These are phyloP conservation scores for Ustilago sp. DNA, from an alignment of 1,284 basidiomycete species.

Conservation along the genomic window DNA sequence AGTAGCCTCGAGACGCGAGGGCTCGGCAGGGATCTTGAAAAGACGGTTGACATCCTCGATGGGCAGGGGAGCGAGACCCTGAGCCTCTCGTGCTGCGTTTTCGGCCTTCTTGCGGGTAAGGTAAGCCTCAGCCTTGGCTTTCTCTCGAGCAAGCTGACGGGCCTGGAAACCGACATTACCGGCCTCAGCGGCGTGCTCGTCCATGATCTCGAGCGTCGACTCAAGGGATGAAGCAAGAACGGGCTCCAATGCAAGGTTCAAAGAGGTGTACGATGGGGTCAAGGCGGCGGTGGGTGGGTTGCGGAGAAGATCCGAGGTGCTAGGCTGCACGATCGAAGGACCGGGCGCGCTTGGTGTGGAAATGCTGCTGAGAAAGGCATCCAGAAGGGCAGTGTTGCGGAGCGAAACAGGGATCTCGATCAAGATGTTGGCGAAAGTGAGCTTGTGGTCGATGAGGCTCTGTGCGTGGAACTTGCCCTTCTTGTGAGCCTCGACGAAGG, in stretches of 20 bases:
- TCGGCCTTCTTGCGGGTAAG: conserved; percentile 77
- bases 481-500: conserved; percentile 87
- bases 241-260: conserved; percentile 67
- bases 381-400: conserved; percentile 85
- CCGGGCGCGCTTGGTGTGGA: conserved; percentile 71
- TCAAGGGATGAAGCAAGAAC: conserved; percentile 67
- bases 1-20: conserved; percentile 89
- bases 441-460: conserved; percentile 82
- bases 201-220: conserved; percentile 66
- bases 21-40: conserved; percentile 90
- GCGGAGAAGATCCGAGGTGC: conserved; percentile 54
- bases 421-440: conserved; percentile 90
- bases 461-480: conserved; percentile 86
- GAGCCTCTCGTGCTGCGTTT: conserved; percentile 82
- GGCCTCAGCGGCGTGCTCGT: conserved; percentile 65
- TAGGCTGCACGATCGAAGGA: conserved; percentile 62
- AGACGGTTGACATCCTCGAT: conserved; percentile 64
- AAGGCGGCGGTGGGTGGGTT: conserved; percentile 62
- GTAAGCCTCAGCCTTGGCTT: conserved; percentile 80
- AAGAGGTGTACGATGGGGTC: conserved; percentile 58
- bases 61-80: conserved; percentile 85
- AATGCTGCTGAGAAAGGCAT: conserved; percentile 84
- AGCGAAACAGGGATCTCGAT: conserved; percentile 89
- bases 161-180: conserved; percentile 90
- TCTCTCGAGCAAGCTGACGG: conserved; percentile 91